Evolutionary conservation across 1,139 yeast genomes (phyloP).

Genomic region (Geotrichum armillariae): DNA sequence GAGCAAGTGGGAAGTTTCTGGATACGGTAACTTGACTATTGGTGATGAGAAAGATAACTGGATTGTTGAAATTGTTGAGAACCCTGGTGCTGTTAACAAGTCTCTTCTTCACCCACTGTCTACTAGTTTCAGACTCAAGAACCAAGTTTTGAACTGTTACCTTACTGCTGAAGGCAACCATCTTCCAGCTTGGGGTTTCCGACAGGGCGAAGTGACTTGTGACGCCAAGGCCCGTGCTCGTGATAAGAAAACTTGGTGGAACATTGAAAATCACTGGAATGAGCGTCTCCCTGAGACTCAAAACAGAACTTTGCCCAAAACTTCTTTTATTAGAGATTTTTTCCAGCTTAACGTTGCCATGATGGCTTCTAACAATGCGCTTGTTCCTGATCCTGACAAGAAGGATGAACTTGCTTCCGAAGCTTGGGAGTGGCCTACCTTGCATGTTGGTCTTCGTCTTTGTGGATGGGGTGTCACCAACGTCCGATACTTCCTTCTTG

Average conservation of each 20-base stretch:
- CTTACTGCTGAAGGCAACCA: slow-evolving; percentile 76
- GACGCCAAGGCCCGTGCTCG: slow-evolving; percentile 70
- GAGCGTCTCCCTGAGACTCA: slow-evolving; percentile 67
- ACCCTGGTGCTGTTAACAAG: slow-evolving; percentile 62
- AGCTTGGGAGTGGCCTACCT: slow-evolving; percentile 99
- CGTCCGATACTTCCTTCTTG: slow-evolving; percentile 83
- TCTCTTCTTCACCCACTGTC: slow-evolving; percentile 78
- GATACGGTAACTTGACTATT: slow-evolving; percentile 82
- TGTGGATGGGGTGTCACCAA: slow-evolving; percentile 90
- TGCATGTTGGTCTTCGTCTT: slow-evolving; percentile 88
- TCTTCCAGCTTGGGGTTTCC: slow-evolving; percentile 97
- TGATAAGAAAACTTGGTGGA: slow-evolving; percentile 98
- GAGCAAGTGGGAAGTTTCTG: slow-evolving; percentile 78
- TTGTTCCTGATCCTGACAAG: slow-evolving; percentile 90
- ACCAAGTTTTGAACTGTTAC: slow-evolving; percentile 73
- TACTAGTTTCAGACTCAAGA: slow-evolving; percentile 75
- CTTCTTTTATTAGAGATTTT: slow-evolving; percentile 84
- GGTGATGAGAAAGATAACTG: slow-evolving; percentile 96
- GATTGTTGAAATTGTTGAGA: slow-evolving; percentile 85
- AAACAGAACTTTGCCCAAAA: slow-evolving; percentile 76
- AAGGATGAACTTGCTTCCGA: slow-evolving; percentile 86
- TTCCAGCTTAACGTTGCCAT: slow-evolving; percentile 92
- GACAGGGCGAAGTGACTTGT: slow-evolving; percentile 96
- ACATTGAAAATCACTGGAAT: slow-evolving; percentile 83
- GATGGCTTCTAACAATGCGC: slow-evolving; percentile 98